Base-by-base conservation (phyloP, 108 stramenopile species). In the Seminavis robusta region DNA sequence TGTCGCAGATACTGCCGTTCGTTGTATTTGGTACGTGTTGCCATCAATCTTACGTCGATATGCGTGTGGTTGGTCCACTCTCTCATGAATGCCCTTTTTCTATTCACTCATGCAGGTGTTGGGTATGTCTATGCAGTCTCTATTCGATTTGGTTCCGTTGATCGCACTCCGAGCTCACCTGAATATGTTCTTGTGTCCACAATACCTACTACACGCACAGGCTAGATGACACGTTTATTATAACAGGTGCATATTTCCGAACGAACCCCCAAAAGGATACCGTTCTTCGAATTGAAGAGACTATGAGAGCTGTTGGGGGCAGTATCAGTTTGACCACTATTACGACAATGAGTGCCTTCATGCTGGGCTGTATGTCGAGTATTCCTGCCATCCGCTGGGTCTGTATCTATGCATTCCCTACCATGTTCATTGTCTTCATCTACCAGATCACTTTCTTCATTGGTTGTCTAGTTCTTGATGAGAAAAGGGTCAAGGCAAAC, bases 381-480 rank as follows among this genome's bases (percentile, higher is more conserved):
- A 33, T 65, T 37, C 63, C 63, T 24, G 54, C 55, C 1, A 28
- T 65, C 8, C 20, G 17, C 17, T 47, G 54, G 46, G 28, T 65
- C n/a, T 65, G 52, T 19, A 9, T 56, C 15, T n/a, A n/a, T n/a
- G n/a, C n/a, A n/a, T n/a, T n/a, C n/a, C n/a, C n/a, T n/a, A n/a
- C n/a, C n/a, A n/a, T 65, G 56, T 13, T 52, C 30, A 29, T 52
- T n/a, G 1, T 6, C 28, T 48, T 48, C 40, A 13, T 47, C 3
- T 39, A 46, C n/a, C 54, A 65, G 45, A 42, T 56, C 15, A 56
- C 63, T 17, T 65, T 65, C 33, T 47, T 65, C 33, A 38, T 65
- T 33, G 52, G 54, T 1, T 16, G 55, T 20, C 15, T 56, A 11
- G 42, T 46, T 16, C 19, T 65, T 19, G 54, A 65, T 38, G 63